Base-by-base conservation (phyloP, 345 rosid species). In the Euphorbia lathyris region DNA sequence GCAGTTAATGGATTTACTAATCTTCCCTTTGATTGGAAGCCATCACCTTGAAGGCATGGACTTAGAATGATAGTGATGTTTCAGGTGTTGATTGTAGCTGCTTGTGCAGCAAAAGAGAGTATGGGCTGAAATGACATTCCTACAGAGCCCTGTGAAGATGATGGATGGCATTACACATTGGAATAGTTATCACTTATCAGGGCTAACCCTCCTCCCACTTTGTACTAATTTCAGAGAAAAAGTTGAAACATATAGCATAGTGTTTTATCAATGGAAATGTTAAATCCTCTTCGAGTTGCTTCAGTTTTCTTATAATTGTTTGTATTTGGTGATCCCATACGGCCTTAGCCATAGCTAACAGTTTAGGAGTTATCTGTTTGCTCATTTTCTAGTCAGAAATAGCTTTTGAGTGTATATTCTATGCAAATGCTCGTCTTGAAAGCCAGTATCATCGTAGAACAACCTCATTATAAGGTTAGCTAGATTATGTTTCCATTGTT, bases 21-120 rank as follows among this genome's bases (percentile, higher is more conserved):
- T 86, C 79, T 84, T 65, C 97, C 82, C 59, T 87, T 84, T 79
- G 97, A 90, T 76, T 95, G 97, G 97, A 94, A 85, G 66, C 83
- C 84, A 50, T 76, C 95, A 50, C 86, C 91, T 2, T 86, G 79
- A 85, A 63, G 62, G 59, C 30, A 36, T 9, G 11, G 43, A 40
- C 42, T 27, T 1, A 26, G 0, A 56, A 34, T 34, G 36, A 34
- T 50, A 58, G 29, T 58, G 81, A 53, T 73, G 72, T n/a, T 47
- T 27, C 10, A 47, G 68, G 65, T 71, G 32, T 67, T 74, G 77
- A 48, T 58, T 58, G 58, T 57, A 71, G 80, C 80, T 76, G 74
- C 74, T 59, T 71, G 52, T 66, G 82, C 82, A 26, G 85, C 77
- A 3, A 34, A 34, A 34, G 27, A 16, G 81, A 72, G 75, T 17